Base-by-base conservation (phyloP, 192 early-diverging fungal species). In the Martensiomyces pterosporus region DNA sequence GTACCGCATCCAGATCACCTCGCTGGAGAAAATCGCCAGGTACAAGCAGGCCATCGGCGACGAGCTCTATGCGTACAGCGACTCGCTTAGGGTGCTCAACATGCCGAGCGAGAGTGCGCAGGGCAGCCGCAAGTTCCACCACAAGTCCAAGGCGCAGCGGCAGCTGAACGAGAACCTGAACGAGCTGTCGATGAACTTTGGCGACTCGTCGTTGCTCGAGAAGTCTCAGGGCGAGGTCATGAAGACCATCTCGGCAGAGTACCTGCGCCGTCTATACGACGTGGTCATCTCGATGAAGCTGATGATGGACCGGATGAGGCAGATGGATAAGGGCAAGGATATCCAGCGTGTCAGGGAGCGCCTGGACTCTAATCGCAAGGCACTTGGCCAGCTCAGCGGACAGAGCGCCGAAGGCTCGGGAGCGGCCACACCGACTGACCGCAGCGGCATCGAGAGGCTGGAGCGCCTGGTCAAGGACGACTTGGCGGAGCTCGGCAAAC, bases 41-140 rank as follows among this genome's bases (percentile, higher is more conserved):
- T 68, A 75, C 47, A 64, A 64, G 36, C 72, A 67, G 60, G 72
- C 72, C 13, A 75, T 75, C 17, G 72, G 65, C 43, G 72, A 75
- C 49, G 72, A 75, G 43, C 55, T 75, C 3, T 60, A 51, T 27
- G 47, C 57, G 5, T 68, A 68, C 39, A 68, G 72, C 53, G 65
- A 75, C 32, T 64, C 72, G 10, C 8, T 68, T 35, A 59, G 56
- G 21, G 37, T 26, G 22, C 33, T 38, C 47, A 75, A 75, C 34
- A 52, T 62, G 42, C 72, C 72, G 9, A 37, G 48, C 23, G 72
- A 75, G 41, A 50, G 56, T 26, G 25, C 37, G 14, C 55, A 52
- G n/a, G 55, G 60, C 37, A 64, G 57, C 26, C 44, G 43, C 22
- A 59, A 64, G 57, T 75, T 61, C 49, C 53, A 59, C 43, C 22